These are phyloP conservation scores for Xylariaceae sp. DNA, from an alignment of 2,329 filamentous ascomycete genomes.

Conservation along the genomic window DNA sequence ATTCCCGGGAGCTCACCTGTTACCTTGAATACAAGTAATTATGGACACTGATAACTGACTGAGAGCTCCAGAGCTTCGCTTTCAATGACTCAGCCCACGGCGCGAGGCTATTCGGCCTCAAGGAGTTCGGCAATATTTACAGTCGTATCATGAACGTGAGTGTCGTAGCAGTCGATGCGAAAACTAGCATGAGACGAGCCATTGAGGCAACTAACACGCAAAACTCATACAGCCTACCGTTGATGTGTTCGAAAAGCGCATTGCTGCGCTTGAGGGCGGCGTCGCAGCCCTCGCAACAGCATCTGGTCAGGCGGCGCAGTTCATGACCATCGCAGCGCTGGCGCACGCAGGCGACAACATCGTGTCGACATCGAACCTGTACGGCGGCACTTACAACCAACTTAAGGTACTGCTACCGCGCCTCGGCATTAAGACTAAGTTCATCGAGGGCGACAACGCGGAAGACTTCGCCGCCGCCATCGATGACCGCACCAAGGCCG, in stretches of 20 bases:
- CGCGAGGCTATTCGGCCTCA: constrained; percentile 92
- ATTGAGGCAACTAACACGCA: constrained; percentile 3
- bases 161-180: not conserved
- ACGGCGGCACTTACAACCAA: constrained; percentile 97
- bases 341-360: constrained; percentile 92
- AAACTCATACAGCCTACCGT: constrained; percentile 73
- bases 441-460: constrained; percentile 79
- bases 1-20: not conserved
- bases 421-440: constrained; percentile 88
- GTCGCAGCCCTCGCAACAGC: constrained; percentile 83
- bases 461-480: constrained; percentile 82
- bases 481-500: constrained; percentile 90
- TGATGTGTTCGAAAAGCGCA: constrained; percentile 94
- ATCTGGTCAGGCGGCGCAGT: constrained; percentile 90
- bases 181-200: not conserved
- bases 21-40: not conserved
- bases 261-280: constrained; percentile 94
- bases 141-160: constrained; percentile 89
- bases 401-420: constrained; percentile 89
- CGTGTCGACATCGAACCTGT: constrained; percentile 86
- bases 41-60: constrained; percentile 9
- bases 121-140: constrained; percentile 98
- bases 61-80: constrained; percentile 70
- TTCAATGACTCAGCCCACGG: constrained; percentile 98
- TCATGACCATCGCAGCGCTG: constrained; percentile 86